Conservation (phyloP, 805 yeast genomes). For the Candida parachauliodes region DNA sequence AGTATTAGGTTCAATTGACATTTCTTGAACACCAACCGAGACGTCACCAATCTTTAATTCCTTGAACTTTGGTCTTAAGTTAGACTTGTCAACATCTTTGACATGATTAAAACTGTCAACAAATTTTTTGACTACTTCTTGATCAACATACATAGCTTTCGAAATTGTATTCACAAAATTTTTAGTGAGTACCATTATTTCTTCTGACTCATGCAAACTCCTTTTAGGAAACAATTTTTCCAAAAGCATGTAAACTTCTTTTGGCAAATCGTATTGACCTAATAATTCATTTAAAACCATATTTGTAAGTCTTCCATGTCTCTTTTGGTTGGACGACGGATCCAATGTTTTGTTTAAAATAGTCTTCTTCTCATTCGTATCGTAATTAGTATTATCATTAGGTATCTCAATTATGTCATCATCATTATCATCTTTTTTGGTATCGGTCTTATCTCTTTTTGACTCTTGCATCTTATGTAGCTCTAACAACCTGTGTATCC, state of each 20-base stretch:
- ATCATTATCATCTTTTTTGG: slow-evolving; percentile 5
- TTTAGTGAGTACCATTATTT: background rate
- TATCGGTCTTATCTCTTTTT: background rate
- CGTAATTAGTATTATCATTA: background rate
- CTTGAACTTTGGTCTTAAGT: slow-evolving; percentile 1
- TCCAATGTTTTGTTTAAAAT: background rate
- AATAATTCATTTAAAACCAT: background rate
- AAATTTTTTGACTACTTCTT: background rate
- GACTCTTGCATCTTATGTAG: slow-evolving; percentile 18
- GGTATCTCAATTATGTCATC: slow-evolving; percentile 9
- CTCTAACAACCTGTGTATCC: slow-evolving; percentile 20
- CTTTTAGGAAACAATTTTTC: slow-evolving; percentile 1
- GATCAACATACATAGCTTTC: background rate
- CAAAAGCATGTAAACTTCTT: background rate
- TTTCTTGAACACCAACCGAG: background rate
- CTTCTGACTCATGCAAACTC: background rate
- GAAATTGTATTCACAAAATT: background rate
- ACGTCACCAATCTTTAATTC: slow-evolving; percentile 2
- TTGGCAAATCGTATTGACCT: background rate
- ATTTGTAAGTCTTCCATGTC: background rate
- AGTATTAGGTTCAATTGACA: slow-evolving; percentile 1
- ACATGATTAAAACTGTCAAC: background rate
- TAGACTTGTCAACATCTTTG: background rate
- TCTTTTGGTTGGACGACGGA: background rate
- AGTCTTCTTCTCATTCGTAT: background rate